Conservation (phyloP, 805 yeast species). For the Teunomyces aglyptinius region DNA sequence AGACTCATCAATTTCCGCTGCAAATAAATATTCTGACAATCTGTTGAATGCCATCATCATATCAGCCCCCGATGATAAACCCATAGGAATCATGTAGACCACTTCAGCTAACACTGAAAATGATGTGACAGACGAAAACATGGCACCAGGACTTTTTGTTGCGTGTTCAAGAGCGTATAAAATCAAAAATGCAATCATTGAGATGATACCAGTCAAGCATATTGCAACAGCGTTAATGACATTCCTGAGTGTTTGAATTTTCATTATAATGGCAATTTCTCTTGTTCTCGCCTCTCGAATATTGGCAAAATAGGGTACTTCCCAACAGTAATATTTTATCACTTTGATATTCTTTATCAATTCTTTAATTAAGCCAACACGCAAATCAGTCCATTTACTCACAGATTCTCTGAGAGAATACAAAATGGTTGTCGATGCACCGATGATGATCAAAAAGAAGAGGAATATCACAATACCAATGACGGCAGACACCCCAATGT, state of each 20-base stretch:
- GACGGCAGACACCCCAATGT: conserved; percentile 16
- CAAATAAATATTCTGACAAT: conserved; percentile 23
- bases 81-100: conserved; percentile 12
- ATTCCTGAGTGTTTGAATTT: conserved; percentile 14
- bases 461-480: conserved; percentile 16
- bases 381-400: conserved; percentile 12
- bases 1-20: conserved; percentile 18
- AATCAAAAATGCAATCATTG: conserved; percentile 17
- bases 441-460: conserved; percentile 9
- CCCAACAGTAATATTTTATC: conserved; percentile 21
- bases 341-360: conserved; percentile 16
- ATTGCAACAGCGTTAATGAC: conserved; percentile 11
- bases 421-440: conserved; percentile 7
- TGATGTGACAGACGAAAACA: conserved; percentile 17
- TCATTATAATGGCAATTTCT: conserved; percentile 12
- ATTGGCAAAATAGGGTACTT: conserved; percentile 13
- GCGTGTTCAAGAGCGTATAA: conserved; percentile 11
- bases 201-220: conserved; percentile 11
- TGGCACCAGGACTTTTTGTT: conserved; percentile 8
- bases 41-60: conserved; percentile 15
- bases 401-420: conserved; percentile 9
- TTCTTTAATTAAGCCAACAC: conserved; percentile 15
- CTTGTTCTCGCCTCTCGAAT: conserved; percentile 9
- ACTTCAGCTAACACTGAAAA: conserved; percentile 13
- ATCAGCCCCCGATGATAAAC: conserved; percentile 13